A percentile compares a stretch with the other conserved stretches of the same genome.
These are phyloP conservation scores for Hyaloscypha finlandica DNA, from an alignment of 495 filamentous ascomycete genomes.

Conservation along the genomic window DNA sequence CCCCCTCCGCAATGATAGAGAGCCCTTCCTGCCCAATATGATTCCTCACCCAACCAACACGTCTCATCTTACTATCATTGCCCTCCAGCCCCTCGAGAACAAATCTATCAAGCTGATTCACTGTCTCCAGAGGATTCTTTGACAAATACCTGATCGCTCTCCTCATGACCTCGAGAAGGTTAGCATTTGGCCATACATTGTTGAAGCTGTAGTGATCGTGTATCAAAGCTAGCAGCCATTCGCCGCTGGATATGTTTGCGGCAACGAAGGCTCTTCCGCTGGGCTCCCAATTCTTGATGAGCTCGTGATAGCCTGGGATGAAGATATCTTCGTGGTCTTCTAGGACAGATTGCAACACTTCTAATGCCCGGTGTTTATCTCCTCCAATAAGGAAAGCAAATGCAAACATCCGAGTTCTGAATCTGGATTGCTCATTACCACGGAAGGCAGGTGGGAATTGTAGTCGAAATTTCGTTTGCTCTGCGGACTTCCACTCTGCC, in stretches of 20 bases:
- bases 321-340: background rate
- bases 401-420: conserved; percentile 15
- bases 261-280: background rate
- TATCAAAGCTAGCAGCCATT: background rate
- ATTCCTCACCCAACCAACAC: background rate
- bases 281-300: background rate
- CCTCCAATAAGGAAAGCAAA: conserved; percentile 13
- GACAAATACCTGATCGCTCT: background rate
- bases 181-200: background rate
- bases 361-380: conserved; percentile 1
- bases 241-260: background rate
- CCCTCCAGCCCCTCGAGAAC: background rate
- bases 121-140: background rate
- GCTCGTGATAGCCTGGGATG: background rate
- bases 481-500: conserved; percentile 4
- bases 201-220: background rate
- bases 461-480: background rate
- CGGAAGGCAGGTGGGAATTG: conserved; percentile 2
- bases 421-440: background rate
- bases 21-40: background rate
- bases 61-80: background rate
- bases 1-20: background rate
- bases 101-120: background rate
- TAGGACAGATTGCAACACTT: background rate
- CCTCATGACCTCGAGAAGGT: background rate